Evolutionary conservation across 208 protist species (phyloP).

Genomic region (Wallacemonas collosoma): DNA sequence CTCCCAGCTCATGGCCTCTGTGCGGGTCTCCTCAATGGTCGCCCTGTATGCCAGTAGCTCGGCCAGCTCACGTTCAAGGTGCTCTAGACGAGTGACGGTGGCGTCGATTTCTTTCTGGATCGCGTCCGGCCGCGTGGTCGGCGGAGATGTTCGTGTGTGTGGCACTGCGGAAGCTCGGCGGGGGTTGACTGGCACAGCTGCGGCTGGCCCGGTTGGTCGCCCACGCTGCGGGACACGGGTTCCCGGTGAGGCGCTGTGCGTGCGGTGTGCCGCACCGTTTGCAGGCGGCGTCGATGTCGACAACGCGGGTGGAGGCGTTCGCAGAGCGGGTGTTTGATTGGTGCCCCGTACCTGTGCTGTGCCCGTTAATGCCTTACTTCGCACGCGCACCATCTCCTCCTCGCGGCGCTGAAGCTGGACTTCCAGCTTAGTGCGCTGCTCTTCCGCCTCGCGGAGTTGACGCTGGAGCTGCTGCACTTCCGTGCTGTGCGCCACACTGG

Average conservation of each 20-base stretch:
- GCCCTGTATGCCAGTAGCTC: conserved; percentile 51
- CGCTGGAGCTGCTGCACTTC: conserved; percentile 53
- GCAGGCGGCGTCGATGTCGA: background rate
- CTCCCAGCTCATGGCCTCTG: conserved; percentile 45
- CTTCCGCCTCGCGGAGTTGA: conserved; percentile 39
- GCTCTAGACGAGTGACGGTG: conserved; percentile 45
- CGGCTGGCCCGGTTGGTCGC: no score
- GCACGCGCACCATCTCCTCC: conserved; percentile 36
- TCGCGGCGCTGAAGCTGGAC: conserved; percentile 35
- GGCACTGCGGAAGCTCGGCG: background rate
- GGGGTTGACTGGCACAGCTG: no score
- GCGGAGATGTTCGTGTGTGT: background rate
- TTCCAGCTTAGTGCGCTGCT: conserved; percentile 36
- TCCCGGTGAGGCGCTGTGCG: no score
- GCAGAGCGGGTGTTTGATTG: background rate
- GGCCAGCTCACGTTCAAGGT: conserved; percentile 60
- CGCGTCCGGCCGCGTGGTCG: background rate
- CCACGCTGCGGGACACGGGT: no score
- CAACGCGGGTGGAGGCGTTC: background rate
- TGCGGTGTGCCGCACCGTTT: no score
- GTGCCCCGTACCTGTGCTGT: background rate
- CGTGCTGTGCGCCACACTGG: conserved; percentile 41
- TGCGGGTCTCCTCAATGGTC: conserved; percentile 32
- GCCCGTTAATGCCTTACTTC: background rate
- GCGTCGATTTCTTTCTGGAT: conserved; percentile 49